Evolutionary conservation across 78 protist species (phyloP), one percentile per base, ranked within the genome.

Genomic region (Protostelium mycophagum): DNA sequence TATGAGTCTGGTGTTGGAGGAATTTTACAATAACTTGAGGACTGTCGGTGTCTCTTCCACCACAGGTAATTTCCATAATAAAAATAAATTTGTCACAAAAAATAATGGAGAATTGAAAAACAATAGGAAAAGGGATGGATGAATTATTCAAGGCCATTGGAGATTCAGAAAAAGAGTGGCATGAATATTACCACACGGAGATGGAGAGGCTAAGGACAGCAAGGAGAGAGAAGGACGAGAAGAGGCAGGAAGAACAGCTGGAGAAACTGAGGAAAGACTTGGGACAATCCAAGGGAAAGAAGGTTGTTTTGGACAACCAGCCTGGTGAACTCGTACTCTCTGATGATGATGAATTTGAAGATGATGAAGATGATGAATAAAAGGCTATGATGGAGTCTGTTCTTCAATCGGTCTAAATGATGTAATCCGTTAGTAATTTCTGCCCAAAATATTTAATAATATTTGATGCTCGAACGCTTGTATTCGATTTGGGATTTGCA

Each of bases 1-100:
- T 31, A 92, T 98, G 91, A 38, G 95, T 0, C 93, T 97, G 83
- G 96, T 97, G 1, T 93, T 98, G 23, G 98, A 98, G 5, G 99
- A 98, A 84, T 98, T 98, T 38, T 98, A 98, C 86, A 16, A 1
- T 28, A 37, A 35, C 37, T 35, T 96, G 0, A 34, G 35, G 28
- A 51, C 73, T 16, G 73, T 51, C 5, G 73, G 93, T 88, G 73
- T 10, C 34, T 34, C 89, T 91, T 10, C 63, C 88, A 29, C 63
- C 87, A 29, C 90, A 83, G 34, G 84, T 87, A 38, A 28, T 34
- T 83, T 10, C 39, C 29, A 1, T 1, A 0, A 1, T 86, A 31
- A 31, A 0, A 34, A 25, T 25, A 86, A 28, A 0, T 36, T 25
- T 1, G 1, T 91, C 36, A 28, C 34, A 34, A 28, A 35, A 85